phyloP scores from a whole-genome alignment of 352 stramenopile species.

The Phytophthora sojae region DNA sequence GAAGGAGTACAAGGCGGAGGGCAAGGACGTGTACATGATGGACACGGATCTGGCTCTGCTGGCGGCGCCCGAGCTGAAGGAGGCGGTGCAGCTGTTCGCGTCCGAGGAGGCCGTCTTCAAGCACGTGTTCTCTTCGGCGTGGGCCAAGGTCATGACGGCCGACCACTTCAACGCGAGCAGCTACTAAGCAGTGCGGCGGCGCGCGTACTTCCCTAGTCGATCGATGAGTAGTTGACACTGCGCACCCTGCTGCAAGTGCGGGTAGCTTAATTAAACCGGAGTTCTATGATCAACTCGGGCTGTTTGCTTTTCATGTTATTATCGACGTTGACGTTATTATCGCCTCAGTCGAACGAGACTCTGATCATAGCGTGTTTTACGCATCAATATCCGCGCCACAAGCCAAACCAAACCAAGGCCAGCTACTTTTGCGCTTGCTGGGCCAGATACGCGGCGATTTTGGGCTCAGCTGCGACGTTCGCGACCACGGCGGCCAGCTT shows the following conservation, averaged over 20 bases:
- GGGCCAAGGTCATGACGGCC: slow-evolving; percentile 30
- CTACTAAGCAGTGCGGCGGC: slow-evolving; percentile 19
- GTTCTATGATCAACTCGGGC: slow-evolving; percentile 20
- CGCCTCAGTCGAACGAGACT: no score
- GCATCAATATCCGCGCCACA: no score
- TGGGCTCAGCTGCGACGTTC: not conserved
- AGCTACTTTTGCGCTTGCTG: not conserved
- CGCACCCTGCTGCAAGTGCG: slow-evolving; percentile 7
- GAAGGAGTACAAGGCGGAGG: slow-evolving; percentile 27
- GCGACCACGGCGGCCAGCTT: not conserved
- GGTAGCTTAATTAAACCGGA: slow-evolving; percentile 31
- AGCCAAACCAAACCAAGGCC: not conserved
- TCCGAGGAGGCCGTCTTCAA: slow-evolving; percentile 27
- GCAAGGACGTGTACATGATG: slow-evolving; percentile 34
- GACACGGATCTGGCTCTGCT: slow-evolving; percentile 29
- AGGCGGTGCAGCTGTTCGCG: slow-evolving; percentile 28
- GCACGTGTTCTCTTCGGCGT: slow-evolving; percentile 24
- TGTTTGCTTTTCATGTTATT: not conserved
- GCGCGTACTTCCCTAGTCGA: slow-evolving; percentile 6
- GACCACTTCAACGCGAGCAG: slow-evolving; percentile 24
- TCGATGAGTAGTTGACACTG: slow-evolving; percentile 10
- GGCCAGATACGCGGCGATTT: not conserved
- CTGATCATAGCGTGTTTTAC: no score
- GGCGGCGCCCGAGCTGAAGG: slow-evolving; percentile 27
- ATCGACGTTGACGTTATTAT: no score